Evolutionary conservation across 2,329 filamentous ascomycete genomes (phyloP).

Genomic region (Sclerotinia glacialis): DNA sequence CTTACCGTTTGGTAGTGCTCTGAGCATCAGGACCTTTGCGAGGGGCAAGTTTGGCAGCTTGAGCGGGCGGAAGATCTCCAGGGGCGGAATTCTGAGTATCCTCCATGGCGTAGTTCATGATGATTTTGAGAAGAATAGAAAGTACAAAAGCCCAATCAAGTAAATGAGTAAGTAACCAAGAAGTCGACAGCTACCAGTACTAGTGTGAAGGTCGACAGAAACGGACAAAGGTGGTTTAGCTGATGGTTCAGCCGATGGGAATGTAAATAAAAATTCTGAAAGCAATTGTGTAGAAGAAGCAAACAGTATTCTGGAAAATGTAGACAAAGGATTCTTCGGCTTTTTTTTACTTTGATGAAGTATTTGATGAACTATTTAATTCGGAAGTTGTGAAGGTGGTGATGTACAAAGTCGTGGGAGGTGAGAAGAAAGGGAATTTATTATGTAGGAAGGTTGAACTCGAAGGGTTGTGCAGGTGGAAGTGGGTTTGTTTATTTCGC

Average conservation of each 20-base stretch:
- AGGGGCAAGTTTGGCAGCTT: constrained; percentile 59
- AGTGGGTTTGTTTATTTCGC: constrained; percentile 18
- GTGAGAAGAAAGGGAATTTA: neutral
- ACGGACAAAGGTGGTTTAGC: constrained; percentile 28
- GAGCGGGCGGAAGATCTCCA: constrained; percentile 49
- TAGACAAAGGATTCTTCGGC: constrained; percentile 15
- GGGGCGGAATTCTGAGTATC: constrained; percentile 68
- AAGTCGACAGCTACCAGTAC: neutral
- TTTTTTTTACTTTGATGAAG: neutral
- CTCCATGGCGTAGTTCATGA: constrained; percentile 48
- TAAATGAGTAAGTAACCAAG: neutral
- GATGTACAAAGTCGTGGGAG: neutral
- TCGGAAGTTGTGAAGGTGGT: neutral
- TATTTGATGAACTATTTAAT: too few species aligned
- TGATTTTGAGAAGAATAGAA: constrained; percentile 16
- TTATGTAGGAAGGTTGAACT: neutral
- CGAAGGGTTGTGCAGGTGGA: neutral
- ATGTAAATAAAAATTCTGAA: constrained; percentile 26
- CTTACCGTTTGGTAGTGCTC: constrained; percentile 75
- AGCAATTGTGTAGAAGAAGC: constrained; percentile 25
- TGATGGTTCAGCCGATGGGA: constrained; percentile 13
- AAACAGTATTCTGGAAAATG: constrained; percentile 15
- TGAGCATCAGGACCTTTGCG: constrained; percentile 63
- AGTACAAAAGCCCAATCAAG: constrained; percentile 3
- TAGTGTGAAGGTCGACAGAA: constrained; percentile 17